These are phyloP conservation scores for Austroboletus eburneus DNA, from an alignment of 768 basidiomycete species.

Conservation along the genomic window DNA sequence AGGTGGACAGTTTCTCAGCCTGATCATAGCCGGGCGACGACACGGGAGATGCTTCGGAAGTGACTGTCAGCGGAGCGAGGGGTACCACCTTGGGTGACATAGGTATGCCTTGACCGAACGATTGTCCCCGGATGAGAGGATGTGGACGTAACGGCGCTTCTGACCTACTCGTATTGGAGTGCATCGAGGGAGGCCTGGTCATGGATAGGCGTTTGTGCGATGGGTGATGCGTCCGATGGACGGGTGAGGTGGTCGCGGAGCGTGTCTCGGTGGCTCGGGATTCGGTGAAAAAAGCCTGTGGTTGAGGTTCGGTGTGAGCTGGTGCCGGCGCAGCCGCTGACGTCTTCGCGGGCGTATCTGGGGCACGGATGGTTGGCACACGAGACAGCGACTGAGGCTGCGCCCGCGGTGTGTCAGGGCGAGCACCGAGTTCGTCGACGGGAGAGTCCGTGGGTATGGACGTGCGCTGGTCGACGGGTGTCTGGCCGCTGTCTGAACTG, in stretches of 20 bases:
- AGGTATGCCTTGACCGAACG: constrained; percentile 44
- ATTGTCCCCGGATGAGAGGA: constrained; percentile 73
- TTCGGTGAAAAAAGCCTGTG: constrained; percentile 20
- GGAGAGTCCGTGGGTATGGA: constrained; percentile 7
- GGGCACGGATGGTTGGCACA: constrained; percentile 30
- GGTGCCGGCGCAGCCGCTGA: constrained; percentile 11
- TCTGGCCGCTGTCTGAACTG: constrained; percentile 41
- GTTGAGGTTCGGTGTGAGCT: constrained; percentile 8
- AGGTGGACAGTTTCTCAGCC: constrained; percentile 24
- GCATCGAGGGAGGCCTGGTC: constrained; percentile 61
- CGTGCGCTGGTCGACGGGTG: constrained; percentile 28
- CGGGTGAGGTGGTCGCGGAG: constrained; percentile 39
- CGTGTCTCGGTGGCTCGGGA: constrained; percentile 27
- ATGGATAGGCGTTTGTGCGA: constrained; percentile 38
- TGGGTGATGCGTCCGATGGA: constrained; percentile 33
- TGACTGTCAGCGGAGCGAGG: constrained; percentile 60
- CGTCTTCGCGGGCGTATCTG: constrained; percentile 20
- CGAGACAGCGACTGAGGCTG: constrained; percentile 31
- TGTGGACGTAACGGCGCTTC: constrained; percentile 56
- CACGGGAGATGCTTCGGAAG: constrained; percentile 45
- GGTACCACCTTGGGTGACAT: constrained; percentile 41
- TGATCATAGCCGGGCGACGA: constrained; percentile 34
- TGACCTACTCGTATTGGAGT: constrained; percentile 45
- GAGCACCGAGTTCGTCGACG: constrained; percentile 17
- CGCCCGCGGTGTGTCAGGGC: constrained; percentile 30